A percentile compares a stretch with the other conserved stretches of the same genome.
Evolutionary conservation across 2,329 filamentous ascomycete genomes (phyloP).

Genomic region (Fusarium hainanense): DNA sequence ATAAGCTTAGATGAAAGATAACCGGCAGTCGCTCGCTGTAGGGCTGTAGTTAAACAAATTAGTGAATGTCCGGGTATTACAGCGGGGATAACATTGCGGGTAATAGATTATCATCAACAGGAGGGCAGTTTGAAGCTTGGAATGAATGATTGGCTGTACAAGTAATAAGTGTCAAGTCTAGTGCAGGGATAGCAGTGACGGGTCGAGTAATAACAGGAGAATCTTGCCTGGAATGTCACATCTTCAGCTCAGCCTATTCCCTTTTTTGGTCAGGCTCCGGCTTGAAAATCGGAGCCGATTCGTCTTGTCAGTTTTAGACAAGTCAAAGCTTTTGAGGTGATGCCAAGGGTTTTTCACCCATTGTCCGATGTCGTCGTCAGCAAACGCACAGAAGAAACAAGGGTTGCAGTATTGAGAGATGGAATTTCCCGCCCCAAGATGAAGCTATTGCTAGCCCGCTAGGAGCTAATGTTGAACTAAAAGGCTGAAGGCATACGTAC

Average conservation of each 20-base stretch:
- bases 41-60: constrained; percentile 21
- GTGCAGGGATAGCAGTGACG: constrained; percentile 20
- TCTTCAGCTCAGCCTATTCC: constrained; percentile 13
- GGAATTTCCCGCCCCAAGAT: constrained; percentile 2
- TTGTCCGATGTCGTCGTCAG: constrained; percentile 27
- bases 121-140: neutral
- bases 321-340: constrained; percentile 27
- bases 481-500: constrained; percentile 23
- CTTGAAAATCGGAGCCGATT: constrained; percentile 13
- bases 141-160: constrained; percentile 23
- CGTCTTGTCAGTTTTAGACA: neutral
- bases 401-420: constrained; percentile 14
- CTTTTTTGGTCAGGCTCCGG: constrained; percentile 22
- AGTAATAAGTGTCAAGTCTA: neutral
- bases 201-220: constrained; percentile 3
- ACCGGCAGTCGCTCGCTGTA: neutral
- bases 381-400: constrained; percentile 6
- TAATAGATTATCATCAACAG: constrained; percentile 16
- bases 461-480: neutral
- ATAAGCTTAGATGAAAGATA: neutral
- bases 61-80: constrained; percentile 4
- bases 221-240: constrained; percentile 8
- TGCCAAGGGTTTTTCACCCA: constrained; percentile 11
- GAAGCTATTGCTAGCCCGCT: neutral
- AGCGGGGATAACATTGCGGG: neutral